A percentile compares a stretch with the other conserved stretches of the same genome.
Evolutionary conservation across 495 filamentous ascomycete species (phyloP).

Genomic region (Xanthoparmelia taractica): DNA sequence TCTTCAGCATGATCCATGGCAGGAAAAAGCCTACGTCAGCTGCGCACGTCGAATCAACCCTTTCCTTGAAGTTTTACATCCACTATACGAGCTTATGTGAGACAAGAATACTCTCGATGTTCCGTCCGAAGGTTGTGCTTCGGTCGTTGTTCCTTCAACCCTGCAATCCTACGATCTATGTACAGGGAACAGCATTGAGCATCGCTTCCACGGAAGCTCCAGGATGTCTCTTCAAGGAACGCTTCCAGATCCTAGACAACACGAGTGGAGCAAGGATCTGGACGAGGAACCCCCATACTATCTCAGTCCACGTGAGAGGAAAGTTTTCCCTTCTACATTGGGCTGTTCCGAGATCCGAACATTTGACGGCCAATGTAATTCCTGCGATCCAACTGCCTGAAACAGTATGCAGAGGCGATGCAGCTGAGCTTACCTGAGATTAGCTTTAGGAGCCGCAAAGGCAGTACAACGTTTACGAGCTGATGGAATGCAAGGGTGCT

Average conservation of each 20-base stretch:
- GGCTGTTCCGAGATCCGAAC: not conserved
- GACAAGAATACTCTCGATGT: not conserved
- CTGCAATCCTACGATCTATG: not conserved
- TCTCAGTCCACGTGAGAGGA: not conserved
- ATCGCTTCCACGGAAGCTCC: not conserved
- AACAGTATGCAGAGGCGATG: not conserved
- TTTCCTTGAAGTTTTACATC: not conserved
- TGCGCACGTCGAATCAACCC: not conserved
- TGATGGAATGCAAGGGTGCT: not conserved
- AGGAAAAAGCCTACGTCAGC: not conserved
- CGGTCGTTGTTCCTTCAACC: not conserved
- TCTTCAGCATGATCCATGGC: not conserved
- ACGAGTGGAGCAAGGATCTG: not conserved
- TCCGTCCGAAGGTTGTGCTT: not conserved
- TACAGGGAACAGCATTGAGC: not conserved
- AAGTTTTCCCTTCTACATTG: not conserved
- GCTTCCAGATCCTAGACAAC: not conserved
- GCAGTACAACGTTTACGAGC: not conserved
- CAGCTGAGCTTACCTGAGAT: not conserved
- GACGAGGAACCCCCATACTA: not conserved
- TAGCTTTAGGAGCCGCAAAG: constrained; percentile 1
- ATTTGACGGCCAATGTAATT: not conserved
- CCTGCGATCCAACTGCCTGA: not conserved
- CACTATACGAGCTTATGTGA: not conserved
- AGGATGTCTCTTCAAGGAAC: not conserved